These are phyloP conservation scores for Aspergillus sparsus DNA, from an alignment of 495 filamentous ascomycete species.

Conservation along the genomic window DNA sequence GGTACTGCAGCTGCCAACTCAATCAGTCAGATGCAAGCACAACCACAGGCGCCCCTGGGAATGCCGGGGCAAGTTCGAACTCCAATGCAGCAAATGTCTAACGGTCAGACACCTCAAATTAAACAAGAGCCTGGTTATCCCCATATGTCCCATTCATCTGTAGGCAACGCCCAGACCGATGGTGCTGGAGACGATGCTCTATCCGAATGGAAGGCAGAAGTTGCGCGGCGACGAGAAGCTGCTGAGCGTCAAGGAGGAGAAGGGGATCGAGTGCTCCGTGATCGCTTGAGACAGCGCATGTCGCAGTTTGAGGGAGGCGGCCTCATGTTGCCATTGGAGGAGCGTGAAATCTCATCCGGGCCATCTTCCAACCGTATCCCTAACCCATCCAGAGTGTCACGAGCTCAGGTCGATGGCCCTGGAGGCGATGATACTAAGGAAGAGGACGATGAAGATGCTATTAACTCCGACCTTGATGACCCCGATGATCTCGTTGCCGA, in stretches of 20 bases:
- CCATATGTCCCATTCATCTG: slow-evolving; percentile 38
- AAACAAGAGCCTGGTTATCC: slow-evolving; percentile 52
- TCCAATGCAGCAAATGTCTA: slow-evolving; percentile 43
- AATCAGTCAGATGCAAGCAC: slow-evolving; percentile 64
- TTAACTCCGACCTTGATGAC: slow-evolving; percentile 98
- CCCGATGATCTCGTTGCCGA: slow-evolving; percentile 80
- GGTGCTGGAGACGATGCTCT: slow-evolving; percentile 60
- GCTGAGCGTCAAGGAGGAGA: slow-evolving; percentile 68
- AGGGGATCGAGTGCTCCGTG: slow-evolving; percentile 43
- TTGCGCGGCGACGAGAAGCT: slow-evolving; percentile 54
- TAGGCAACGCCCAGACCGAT: slow-evolving; percentile 66
- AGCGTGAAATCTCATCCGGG: slow-evolving; percentile 35
- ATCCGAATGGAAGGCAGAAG: slow-evolving; percentile 59
- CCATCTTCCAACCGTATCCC: slow-evolving; percentile 13
- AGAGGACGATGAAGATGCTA: slow-evolving; percentile 85
- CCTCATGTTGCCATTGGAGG: slow-evolving; percentile 66
- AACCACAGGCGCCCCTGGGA: slow-evolving; percentile 36
- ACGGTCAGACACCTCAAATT: slow-evolving; percentile 47
- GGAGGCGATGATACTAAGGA: slow-evolving; percentile 59
- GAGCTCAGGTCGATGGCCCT: slow-evolving; percentile 65
- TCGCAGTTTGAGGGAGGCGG: slow-evolving; percentile 76
- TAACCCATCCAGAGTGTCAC: slow-evolving; percentile 20
- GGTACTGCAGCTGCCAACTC: slow-evolving; percentile 69
- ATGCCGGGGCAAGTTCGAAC: slow-evolving; percentile 48
- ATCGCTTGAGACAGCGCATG: slow-evolving; percentile 55